These are phyloP conservation scores for Eremochloa ophiuroides DNA, from an alignment of 176 grass and related monocot genomes.

Conservation along the genomic window DNA sequence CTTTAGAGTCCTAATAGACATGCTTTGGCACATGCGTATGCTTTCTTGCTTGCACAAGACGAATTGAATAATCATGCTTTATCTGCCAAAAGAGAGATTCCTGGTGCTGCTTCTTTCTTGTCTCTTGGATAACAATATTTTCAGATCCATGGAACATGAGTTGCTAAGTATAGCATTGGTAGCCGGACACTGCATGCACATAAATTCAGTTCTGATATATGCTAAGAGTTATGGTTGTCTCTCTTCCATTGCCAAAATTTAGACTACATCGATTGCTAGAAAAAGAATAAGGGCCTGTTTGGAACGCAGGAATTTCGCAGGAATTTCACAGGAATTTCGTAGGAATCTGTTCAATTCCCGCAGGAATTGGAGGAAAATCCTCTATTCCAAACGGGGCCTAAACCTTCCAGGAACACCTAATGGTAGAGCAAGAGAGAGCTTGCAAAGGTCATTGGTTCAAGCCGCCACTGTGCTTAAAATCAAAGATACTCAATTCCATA, in stretches of 20 bases:
- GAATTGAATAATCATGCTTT: conserved; percentile 43
- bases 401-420: neutral
- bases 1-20: neutral
- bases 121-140: neutral
- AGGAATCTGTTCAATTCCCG: no score
- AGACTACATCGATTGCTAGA: neutral
- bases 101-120: conserved; percentile 4
- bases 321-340: no score
- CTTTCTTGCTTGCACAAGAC: conserved; percentile 40
- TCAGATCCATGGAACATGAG: neutral
- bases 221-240: neutral
- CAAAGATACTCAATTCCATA: neutral
- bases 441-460: neutral
- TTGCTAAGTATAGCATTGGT: neutral
- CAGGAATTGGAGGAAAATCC: no score
- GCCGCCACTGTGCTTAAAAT: neutral
- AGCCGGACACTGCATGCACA: neutral
- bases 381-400: no score
- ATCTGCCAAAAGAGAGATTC: conserved; percentile 40
- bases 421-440: neutral
- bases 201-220: neutral
- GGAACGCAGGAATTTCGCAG: no score
- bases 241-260: neutral
- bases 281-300: no score
- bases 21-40: conserved; percentile 30